Evolutionary conservation across 2,329 filamentous ascomycete genomes (phyloP).

Genomic region (Aureobasidium sp.): DNA sequence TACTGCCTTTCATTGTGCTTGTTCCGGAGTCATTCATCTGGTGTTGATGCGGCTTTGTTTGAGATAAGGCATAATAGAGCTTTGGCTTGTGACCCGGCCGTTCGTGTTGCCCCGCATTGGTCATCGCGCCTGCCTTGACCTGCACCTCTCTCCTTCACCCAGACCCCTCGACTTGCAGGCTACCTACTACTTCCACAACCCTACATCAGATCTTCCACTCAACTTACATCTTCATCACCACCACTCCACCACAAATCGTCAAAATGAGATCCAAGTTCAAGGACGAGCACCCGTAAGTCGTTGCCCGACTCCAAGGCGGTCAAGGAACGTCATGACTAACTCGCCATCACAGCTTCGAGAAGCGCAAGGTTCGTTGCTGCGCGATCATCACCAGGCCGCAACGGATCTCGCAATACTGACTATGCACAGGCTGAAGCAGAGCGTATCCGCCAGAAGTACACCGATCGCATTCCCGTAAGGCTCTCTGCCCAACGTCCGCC

Average conservation of each 20-base stretch:
- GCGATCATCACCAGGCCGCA: neutral
- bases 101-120: too few relatives aligned
- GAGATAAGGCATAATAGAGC: constrained; percentile 8
- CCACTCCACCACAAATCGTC: constrained; percentile 31
- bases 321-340: constrained; percentile 19
- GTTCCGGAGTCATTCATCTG: constrained; percentile 1
- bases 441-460: constrained; percentile 98
- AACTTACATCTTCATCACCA: constrained; percentile 8
- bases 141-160: neutral
- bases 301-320: constrained; percentile 10
- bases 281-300: constrained; percentile 78
- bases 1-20: constrained; percentile 1
- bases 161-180: too few relatives aligned
- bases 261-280: constrained; percentile 99
- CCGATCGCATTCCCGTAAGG: constrained; percentile 95
- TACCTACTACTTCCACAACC: neutral
- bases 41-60: neutral
- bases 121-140: constrained; percentile 12
- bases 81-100: too few relatives aligned
- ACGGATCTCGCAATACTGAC: constrained; percentile 7
- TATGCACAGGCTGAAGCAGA: constrained; percentile 72
- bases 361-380: constrained; percentile 65
- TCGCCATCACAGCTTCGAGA: constrained; percentile 61
- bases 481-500: constrained; percentile 26
- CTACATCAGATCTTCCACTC: neutral